phyloP scores from a whole-genome alignment of 106 monocot species.

The Iris macrosiphon region DNA sequence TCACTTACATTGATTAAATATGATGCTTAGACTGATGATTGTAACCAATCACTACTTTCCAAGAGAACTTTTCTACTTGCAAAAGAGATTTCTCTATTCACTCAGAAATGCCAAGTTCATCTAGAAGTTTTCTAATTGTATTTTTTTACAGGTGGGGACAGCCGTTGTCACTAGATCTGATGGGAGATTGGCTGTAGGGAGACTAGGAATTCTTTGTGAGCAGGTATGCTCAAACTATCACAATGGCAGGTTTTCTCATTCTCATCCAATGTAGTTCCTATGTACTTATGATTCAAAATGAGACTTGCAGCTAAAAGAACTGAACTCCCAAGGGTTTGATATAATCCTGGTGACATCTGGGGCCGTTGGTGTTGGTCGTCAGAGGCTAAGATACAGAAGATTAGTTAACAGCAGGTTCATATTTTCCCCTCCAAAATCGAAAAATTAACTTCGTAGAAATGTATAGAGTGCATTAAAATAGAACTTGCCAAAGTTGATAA shows the following conservation, averaged over 20 bases:
- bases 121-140: background rate
- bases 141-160: constrained; percentile 41
- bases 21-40: background rate
- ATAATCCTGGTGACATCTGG: constrained; percentile 92
- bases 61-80: background rate
- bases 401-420: constrained; percentile 78
- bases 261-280: background rate
- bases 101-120: background rate
- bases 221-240: constrained; percentile 18
- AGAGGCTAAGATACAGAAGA: constrained; percentile 77
- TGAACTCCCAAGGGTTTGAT: constrained; percentile 66
- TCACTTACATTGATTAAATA: too few species aligned
- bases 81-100: background rate
- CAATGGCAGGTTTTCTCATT: background rate
- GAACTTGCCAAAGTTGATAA: background rate
- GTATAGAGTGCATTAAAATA: background rate
- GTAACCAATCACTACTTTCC: background rate
- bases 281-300: background rate
- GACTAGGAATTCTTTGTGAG: constrained; percentile 49
- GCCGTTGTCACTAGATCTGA: constrained; percentile 57
- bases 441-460: too few species aligned
- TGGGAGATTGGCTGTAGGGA: constrained; percentile 56
- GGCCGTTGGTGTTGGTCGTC: constrained; percentile 85
- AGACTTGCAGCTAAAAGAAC: constrained; percentile 64
- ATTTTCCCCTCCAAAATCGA: background rate